Evolutionary conservation across 805 yeast species (phyloP), one percentile per base, ranked within the genome.

Genomic region (Metschnikowia bowlesiae): DNA sequence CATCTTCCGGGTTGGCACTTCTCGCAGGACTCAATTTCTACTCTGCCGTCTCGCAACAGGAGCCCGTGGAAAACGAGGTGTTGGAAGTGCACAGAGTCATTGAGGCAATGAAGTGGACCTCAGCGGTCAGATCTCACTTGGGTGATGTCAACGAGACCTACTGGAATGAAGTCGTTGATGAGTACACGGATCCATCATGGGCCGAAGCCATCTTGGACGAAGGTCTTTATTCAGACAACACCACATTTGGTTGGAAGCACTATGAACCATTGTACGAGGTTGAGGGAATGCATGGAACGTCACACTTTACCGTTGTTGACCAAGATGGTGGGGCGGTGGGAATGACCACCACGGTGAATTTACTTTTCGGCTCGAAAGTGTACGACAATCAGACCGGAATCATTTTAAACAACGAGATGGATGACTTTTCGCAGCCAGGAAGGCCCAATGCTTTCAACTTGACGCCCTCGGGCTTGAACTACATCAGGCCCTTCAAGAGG

Each of bases 31-130:
- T 92, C 43, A 80, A 82, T 43, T 79, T 89, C 31, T 73, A 86
- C 69, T 39, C 53, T 29, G 44, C 56, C 5, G 22, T 56, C 26
- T 33, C 46, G 10, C 38, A 44, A 8, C 77, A 82, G 53, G 66
- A 65, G 30, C 53, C 68, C 3, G 10, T 32, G 1, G 37, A 42
- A 9, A 35, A 38, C 22, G 16, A 22, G n/a, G 44, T 32, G 10
- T 48, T 78, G 10, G 75, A 79, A 11, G 71, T 83, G 2, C 97
- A 88, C 60, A 74, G 87, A 49, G 62, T 89, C 7, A 71, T 89
- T 9, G 99, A 92, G 67, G 71, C 87, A 2, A 89, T 92, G 96
- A 92, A 92, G 67, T 92, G 97, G 96, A 79, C 89, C 80, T 88
- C 91, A 0, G 78, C 92, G 10, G 92, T 85, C 0, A 76, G 97